Evolutionary conservation across 345 rosid species (phyloP), one percentile per base, ranked within the genome.

Genomic region (Citrus australasica): DNA sequence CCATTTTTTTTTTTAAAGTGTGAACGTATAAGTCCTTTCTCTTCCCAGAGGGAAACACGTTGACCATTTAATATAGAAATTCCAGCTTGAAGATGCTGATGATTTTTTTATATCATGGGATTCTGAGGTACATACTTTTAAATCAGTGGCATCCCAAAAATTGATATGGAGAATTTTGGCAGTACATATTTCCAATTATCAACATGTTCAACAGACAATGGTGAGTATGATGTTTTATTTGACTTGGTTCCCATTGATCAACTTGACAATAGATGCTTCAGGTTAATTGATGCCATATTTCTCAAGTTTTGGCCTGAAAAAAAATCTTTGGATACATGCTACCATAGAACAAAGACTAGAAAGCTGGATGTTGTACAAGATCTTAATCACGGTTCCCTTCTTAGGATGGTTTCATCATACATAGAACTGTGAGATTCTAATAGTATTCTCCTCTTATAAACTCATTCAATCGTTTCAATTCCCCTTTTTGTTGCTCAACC

Each of bases 401-500:
- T 4, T 5, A 27, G 56, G 35, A 61, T 21, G 14, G 2, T 3
- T 38, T 2, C 13, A 46, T 69, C 16, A 19, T 35, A 27, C 24
- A 30, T 32, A 27, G 28, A n/a, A 4, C 58, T 25, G 19, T 27
- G 4, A 48, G 33, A 42, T n/a, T 62, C 61, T 85, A 92, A 58
- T 88, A 91, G 83, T 91, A 95, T 1, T 93, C 91, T 82, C 97
- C 98, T 87, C 80, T 84, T 61, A 92, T 95, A 86, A 87, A 95
- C 56, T 86, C 93, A n/a, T 93, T 93, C 84, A 93, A 83, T 55
- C 92, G 87, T 85, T 82, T 91, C 51, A 93, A 69, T 84, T 95
- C 97, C 37, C 93, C 89, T 30, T 73, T 86, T 79, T 95, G 98
- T 85, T 95, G 98, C 62, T 92, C 94, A n/a, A 95, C 94, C 42